phyloP scores from a whole-genome alignment of 257 asterid genomes.

The Nicotiana tomentosiformis region DNA sequence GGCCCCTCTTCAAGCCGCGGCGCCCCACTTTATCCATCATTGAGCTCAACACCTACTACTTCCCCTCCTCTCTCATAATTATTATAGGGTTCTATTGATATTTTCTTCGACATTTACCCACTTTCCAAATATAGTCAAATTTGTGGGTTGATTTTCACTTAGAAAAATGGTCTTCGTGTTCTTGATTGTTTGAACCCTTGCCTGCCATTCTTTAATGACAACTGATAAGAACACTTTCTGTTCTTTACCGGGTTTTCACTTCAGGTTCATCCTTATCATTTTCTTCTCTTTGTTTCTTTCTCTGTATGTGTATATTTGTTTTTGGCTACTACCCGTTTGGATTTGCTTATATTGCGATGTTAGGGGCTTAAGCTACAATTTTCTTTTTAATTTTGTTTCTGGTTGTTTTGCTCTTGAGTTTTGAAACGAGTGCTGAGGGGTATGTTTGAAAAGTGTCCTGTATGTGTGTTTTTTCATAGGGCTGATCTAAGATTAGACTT shows the following conservation, averaged over 20 bases:
- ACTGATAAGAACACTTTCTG: background rate
- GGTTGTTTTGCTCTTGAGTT: background rate
- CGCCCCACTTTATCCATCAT: conserved; percentile 14
- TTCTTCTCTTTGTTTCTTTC: background rate
- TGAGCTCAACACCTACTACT: conserved; percentile 5
- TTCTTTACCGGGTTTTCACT: background rate
- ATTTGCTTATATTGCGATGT: conserved; percentile 7
- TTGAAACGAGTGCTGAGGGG: background rate
- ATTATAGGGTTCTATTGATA: background rate
- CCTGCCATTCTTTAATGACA: background rate
- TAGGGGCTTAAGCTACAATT: conserved; percentile 7
- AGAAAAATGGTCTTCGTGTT: background rate
- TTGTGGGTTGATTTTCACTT: background rate
- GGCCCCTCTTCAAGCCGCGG: background rate
- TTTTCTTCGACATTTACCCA: background rate
- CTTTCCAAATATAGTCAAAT: background rate
- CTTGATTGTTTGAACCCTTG: background rate
- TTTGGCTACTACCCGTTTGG: background rate
- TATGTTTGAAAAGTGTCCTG: background rate
- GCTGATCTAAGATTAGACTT: background rate
- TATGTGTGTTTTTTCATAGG: background rate
- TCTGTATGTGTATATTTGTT: background rate
- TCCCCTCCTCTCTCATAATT: background rate
- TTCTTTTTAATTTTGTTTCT: background rate
- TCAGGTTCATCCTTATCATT: conserved; percentile 6